Percentiles rank a stretch among this genome's conserved stretches.
These are phyloP conservation scores for Scutellaria galericulata DNA, from an alignment of 257 asterid species.

Conservation along the genomic window DNA sequence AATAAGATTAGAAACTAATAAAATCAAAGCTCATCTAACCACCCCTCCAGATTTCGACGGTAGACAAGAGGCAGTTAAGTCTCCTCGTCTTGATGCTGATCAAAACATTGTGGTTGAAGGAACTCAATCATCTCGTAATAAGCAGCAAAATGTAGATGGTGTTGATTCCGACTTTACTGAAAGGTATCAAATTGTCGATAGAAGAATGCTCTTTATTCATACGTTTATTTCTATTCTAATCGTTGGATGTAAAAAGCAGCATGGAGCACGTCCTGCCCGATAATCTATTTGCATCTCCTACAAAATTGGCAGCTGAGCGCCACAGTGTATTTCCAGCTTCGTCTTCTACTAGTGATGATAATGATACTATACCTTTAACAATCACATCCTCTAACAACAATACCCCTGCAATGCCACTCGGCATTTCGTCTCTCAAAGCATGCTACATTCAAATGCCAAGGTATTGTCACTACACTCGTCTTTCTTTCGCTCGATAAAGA, in stretches of 20 bases:
- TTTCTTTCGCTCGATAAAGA: neutral
- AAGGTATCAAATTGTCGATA: constrained; percentile 49
- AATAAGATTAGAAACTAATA: neutral
- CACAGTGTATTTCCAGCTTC: constrained; percentile 49
- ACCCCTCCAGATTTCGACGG: constrained; percentile 47
- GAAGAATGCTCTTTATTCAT: too few relatives aligned
- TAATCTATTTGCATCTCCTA: constrained; percentile 86
- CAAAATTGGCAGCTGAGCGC: constrained; percentile 58
- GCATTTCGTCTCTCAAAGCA: constrained; percentile 63
- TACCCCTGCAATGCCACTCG: constrained; percentile 43
- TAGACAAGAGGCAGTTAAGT: constrained; percentile 41
- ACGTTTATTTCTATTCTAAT: too few relatives aligned
- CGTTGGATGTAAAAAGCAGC: constrained; percentile 48
- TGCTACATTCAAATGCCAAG: constrained; percentile 77
- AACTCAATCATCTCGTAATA: constrained; percentile 41
- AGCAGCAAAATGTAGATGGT: constrained; percentile 46
- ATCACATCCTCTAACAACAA: constrained; percentile 57
- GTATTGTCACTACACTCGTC: constrained; percentile 36
- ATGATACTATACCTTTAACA: constrained; percentile 42
- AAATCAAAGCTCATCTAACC: neutral
- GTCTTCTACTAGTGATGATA: constrained; percentile 29
- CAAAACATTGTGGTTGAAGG: constrained; percentile 40
- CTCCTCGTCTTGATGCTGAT: constrained; percentile 36
- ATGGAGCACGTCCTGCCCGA: constrained; percentile 86
- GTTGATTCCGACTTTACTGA: constrained; percentile 52